Evolutionary conservation across 2,329 filamentous ascomycete species (phyloP).

Genomic region (Trichophyton benhamiae): DNA sequence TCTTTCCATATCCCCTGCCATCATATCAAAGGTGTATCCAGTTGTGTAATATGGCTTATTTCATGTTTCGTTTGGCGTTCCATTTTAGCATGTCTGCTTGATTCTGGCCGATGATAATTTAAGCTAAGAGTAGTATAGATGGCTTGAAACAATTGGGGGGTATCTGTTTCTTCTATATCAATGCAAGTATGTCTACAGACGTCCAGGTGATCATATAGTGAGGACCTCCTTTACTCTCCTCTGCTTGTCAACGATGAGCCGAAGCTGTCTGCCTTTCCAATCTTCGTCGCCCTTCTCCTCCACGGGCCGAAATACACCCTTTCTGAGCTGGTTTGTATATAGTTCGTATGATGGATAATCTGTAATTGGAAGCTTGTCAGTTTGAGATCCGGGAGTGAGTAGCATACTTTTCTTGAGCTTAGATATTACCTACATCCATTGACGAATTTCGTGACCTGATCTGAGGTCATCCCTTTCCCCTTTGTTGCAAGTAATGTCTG

Average conservation of each 20-base stretch:
- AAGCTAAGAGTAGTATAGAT: background rate
- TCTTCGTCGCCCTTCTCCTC: conserved; percentile 15
- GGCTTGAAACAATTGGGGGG: background rate
- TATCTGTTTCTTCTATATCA: background rate
- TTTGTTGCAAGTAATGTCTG: conserved; percentile 51
- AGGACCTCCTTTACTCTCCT: conserved; percentile 37
- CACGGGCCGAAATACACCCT: conserved; percentile 41
- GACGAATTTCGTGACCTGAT: conserved; percentile 65
- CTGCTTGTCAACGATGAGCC: conserved; percentile 49
- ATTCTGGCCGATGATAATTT: background rate
- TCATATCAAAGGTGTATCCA: background rate
- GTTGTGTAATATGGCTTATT: background rate
- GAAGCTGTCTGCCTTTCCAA: conserved; percentile 44
- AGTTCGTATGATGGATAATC: conserved; percentile 63
- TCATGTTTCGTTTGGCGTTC: background rate
- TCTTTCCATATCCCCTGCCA: background rate
- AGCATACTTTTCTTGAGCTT: background rate
- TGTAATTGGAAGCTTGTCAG: conserved; percentile 11
- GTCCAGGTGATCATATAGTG: background rate
- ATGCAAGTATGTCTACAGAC: background rate
- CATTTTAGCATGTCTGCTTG: background rate
- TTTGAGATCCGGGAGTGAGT: background rate
- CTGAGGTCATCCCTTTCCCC: conserved; percentile 69
- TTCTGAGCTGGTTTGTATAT: conserved; percentile 48
- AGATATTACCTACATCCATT: conserved; percentile 43